Percentiles rank a stretch among this genome's conserved stretches.
These are phyloP conservation scores for Solanum pinnatisectum DNA, from an alignment of 257 asterid genomes.

Conservation along the genomic window DNA sequence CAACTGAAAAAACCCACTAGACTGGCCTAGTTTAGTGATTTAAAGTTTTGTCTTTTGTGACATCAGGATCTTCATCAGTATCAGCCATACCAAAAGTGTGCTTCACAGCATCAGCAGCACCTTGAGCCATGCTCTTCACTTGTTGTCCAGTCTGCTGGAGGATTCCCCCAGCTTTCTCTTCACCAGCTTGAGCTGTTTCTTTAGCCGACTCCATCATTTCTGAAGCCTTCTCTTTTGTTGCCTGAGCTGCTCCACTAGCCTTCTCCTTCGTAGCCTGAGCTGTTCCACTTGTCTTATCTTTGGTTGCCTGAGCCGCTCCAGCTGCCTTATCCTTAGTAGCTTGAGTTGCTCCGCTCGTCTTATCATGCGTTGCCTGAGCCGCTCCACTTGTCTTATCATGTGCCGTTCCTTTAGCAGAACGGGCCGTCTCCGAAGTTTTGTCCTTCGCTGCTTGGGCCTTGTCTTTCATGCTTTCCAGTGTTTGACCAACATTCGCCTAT, in stretches of 20 bases:
- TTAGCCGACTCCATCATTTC: constrained; percentile 43
- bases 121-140: constrained; percentile 40
- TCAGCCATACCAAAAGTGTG: constrained; percentile 40
- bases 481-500: constrained; percentile 65
- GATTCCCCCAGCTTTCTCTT: constrained; percentile 60
- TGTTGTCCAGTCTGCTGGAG: constrained; percentile 37
- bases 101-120: constrained; percentile 69
- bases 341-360: neutral
- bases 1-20: neutral
- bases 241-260: constrained; percentile 39
- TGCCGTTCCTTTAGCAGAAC: neutral
- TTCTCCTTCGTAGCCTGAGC: constrained; percentile 42
- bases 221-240: constrained; percentile 59
- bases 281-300: constrained; percentile 21
- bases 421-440: constrained; percentile 15
- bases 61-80: neutral
- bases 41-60: neutral
- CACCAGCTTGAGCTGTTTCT: constrained; percentile 60
- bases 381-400: neutral
- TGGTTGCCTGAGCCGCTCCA: constrained; percentile 1
- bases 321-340: constrained; percentile 11
- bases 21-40: neutral
- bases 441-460: constrained; percentile 38
- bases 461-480: constrained; percentile 38
- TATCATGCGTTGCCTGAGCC: constrained; percentile 12